Evolutionary conservation across 192 early-diverging fungal genomes (phyloP).

Genomic region (Chytriomyces sp.): DNA sequence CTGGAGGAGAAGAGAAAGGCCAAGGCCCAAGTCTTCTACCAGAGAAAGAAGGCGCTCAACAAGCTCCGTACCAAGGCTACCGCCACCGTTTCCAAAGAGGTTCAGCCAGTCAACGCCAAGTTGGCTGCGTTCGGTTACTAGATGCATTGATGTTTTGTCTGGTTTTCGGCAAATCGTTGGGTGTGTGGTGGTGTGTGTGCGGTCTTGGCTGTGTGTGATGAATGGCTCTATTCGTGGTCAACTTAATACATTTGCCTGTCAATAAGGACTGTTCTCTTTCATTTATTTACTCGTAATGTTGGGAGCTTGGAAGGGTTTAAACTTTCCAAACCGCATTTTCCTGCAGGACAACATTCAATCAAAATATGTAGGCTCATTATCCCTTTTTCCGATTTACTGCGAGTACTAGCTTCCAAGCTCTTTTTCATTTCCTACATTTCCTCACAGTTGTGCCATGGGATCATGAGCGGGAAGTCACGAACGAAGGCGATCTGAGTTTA

Average conservation of each 20-base stretch:
- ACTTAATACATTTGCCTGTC: not conserved
- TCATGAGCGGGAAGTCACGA: too few species aligned
- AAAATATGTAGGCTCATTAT: too few species aligned
- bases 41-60: slow-evolving; percentile 72
- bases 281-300: too few species aligned
- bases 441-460: too few species aligned
- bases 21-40: slow-evolving; percentile 88
- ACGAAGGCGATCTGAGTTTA: too few species aligned
- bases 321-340: too few species aligned
- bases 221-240: not conserved
- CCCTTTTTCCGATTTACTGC: too few species aligned
- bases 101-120: slow-evolving; percentile 58
- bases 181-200: not conserved
- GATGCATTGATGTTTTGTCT: slow-evolving; percentile 4
- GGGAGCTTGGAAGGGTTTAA: too few species aligned
- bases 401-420: too few species aligned
- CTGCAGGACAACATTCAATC: too few species aligned
- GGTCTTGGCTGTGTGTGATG: not conserved
- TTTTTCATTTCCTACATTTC: too few species aligned
- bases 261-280: too few species aligned
- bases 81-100: slow-evolving; percentile 62
- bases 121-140: slow-evolving; percentile 69
- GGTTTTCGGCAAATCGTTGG: not conserved
- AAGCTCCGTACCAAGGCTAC: slow-evolving; percentile 68
- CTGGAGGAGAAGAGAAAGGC: slow-evolving; percentile 99